Percentiles rank a stretch among this genome's conserved stretches.
phyloP scores from a whole-genome alignment of 345 rosid genomes.

The Heritiera fomes region DNA sequence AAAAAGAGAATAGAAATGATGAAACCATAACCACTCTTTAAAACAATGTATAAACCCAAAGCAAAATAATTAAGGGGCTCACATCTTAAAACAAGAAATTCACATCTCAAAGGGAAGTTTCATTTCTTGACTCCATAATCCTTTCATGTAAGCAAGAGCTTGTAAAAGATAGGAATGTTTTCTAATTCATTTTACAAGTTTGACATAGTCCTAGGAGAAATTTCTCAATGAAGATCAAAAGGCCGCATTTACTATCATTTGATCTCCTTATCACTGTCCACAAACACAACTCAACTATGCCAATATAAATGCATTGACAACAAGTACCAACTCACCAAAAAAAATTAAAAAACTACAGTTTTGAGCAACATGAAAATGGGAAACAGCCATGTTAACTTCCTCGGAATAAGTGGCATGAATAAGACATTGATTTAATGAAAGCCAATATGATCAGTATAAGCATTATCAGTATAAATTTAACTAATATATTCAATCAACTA shows the following conservation, averaged over 20 bases:
- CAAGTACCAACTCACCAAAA: no score
- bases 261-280: background rate
- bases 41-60: background rate
- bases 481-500: background rate
- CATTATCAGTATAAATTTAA: background rate
- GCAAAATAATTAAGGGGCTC: background rate
- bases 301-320: background rate
- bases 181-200: background rate
- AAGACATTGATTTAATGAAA: background rate
- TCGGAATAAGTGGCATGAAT: background rate
- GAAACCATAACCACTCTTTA: background rate
- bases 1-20: background rate
- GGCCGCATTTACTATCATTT: background rate
- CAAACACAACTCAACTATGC: background rate
- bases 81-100: background rate
- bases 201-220: background rate
- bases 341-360: background rate
- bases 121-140: background rate
- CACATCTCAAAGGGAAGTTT: background rate
- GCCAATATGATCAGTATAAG: background rate
- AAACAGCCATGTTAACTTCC: background rate
- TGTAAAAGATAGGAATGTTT: background rate
- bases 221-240: background rate
- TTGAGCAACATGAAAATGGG: background rate
- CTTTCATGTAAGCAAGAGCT: background rate